A percentile compares a stretch with the other conserved stretches of the same genome.
These are phyloP conservation scores for Salix udensis DNA, from an alignment of 345 rosid genomes.

Conservation along the genomic window DNA sequence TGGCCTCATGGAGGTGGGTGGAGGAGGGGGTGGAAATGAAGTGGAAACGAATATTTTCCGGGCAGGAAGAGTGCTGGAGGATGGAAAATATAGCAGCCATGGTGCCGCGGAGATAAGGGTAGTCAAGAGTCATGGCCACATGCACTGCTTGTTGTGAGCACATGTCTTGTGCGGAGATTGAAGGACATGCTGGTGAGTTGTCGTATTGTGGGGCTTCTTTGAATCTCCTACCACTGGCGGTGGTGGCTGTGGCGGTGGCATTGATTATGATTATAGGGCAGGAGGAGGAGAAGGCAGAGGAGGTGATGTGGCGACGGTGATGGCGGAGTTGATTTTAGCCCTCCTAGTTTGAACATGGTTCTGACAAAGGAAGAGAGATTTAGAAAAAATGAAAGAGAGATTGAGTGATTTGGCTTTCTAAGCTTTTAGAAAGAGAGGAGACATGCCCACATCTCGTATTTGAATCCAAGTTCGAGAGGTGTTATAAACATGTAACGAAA, in stretches of 20 bases:
- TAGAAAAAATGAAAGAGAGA: neutral
- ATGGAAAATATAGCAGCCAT: conserved; percentile 32
- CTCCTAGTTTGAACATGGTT: conserved; percentile 1
- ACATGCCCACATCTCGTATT: neutral
- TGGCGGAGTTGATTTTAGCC: neutral
- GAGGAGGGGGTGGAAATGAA: conserved; percentile 30
- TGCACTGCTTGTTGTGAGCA: conserved; percentile 27
- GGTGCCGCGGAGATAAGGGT: conserved; percentile 37
- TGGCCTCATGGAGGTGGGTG: conserved; percentile 22
- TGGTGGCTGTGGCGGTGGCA: neutral
- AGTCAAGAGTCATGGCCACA: conserved; percentile 38
- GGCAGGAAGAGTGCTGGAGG: conserved; percentile 45
- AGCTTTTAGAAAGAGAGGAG: neutral
- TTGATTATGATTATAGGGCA: neutral
- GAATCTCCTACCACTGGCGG: neutral
- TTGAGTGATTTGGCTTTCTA: neutral
- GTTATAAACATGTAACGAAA: neutral
- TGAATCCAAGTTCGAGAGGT: neutral
- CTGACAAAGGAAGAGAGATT: neutral
- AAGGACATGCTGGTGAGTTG: conserved; percentile 20
- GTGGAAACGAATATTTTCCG: conserved; percentile 37
- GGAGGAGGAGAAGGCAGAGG: neutral
- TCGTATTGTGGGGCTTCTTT: conserved; percentile 33
- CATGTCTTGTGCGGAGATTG: conserved; percentile 8
- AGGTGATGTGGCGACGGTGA: neutral